Percentiles rank a stretch among this genome's conserved stretches.
phyloP scores from a whole-genome alignment of 148 eudicot species.

The Rhododendron williamsianum region DNA sequence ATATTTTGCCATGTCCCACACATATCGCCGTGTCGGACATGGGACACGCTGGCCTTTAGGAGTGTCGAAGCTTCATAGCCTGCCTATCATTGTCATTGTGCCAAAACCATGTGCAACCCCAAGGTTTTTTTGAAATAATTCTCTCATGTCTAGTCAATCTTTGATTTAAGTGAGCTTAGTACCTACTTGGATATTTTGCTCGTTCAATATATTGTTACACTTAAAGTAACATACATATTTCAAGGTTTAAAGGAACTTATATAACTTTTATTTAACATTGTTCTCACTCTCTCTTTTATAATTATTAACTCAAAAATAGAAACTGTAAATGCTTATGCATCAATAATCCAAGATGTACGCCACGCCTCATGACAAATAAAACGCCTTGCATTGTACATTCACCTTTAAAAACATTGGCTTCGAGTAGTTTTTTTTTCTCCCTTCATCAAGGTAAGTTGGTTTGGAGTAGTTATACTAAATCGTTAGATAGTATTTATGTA shows the following conservation, averaged over 20 bases:
- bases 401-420: not conserved
- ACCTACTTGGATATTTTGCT: not conserved
- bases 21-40: no score
- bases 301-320: not conserved
- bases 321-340: not conserved
- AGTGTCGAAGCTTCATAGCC: not conserved
- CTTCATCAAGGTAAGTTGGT: not conserved
- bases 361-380: not conserved
- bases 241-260: not conserved
- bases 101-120: not conserved
- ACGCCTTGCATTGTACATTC: not conserved
- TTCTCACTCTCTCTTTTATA: not conserved
- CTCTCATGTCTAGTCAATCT: not conserved
- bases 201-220: not conserved
- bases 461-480: not conserved
- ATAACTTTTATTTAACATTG: not conserved
- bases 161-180: not conserved
- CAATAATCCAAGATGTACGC: not conserved
- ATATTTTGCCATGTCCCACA: no score
- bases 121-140: not conserved
- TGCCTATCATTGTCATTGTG: not conserved
- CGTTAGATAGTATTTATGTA: not conserved
- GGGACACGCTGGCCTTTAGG: no score
- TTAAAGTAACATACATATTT: not conserved
- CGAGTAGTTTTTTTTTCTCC: not conserved